A percentile compares a stretch with the other conserved stretches of the same genome.
These are phyloP conservation scores for Trichophyton benhamiae DNA, from an alignment of 2,329 filamentous ascomycete genomes.

Conservation along the genomic window DNA sequence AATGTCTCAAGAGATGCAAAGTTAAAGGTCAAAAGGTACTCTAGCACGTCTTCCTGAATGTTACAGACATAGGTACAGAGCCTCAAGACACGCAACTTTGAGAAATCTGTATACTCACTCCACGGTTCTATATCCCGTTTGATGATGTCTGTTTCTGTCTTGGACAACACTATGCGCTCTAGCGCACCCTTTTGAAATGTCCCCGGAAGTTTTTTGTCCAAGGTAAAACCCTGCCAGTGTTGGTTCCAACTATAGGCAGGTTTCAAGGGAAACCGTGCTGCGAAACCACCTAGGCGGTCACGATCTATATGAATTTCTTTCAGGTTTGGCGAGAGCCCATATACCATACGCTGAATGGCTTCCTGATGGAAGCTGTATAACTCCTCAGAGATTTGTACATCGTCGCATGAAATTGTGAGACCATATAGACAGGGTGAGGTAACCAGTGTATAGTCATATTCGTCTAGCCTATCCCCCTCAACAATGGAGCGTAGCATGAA, in stretches of 20 bases:
- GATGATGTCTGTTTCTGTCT: background rate
- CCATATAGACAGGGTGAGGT: background rate
- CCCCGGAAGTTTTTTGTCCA: background rate
- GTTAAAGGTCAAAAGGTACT: background rate
- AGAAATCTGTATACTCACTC: background rate
- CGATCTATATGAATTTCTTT: background rate
- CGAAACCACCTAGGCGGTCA: too few species aligned
- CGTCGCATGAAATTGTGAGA: background rate
- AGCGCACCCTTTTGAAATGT: background rate
- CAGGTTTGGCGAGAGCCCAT: background rate
- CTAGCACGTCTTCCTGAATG: background rate
- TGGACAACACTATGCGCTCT: background rate
- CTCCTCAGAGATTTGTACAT: background rate
- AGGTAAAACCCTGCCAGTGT: background rate
- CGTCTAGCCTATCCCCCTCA: background rate
- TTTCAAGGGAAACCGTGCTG: background rate
- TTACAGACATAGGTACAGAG: background rate
- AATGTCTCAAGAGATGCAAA: background rate
- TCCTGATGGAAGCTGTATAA: background rate
- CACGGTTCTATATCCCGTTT: background rate
- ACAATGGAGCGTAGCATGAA: background rate
- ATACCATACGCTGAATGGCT: background rate
- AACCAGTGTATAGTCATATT: background rate
- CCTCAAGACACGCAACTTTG: background rate
- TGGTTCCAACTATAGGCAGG: background rate